Evolutionary conservation across 768 basidiomycete species (phyloP), one percentile per base, ranked within the genome.

Genomic region (Termitomyces sp.): DNA sequence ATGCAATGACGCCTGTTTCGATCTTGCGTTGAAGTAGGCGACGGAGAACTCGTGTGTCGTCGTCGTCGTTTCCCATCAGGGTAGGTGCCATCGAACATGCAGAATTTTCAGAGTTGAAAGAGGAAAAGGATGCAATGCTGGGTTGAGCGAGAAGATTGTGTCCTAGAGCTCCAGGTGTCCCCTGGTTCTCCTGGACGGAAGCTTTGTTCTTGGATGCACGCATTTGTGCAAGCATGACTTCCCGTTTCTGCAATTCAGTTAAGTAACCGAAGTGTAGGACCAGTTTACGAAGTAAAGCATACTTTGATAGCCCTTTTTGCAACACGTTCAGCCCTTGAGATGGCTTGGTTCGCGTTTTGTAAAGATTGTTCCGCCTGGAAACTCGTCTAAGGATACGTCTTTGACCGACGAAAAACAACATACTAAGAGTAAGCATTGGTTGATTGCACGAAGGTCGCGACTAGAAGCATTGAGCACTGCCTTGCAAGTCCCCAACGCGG

Each of bases 21-120:
- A 90, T 80, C 71, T 88, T 89, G 47, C 85, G 80, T 42, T 83
- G 69, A 22, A 90, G 64, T n/a, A 91, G 68, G 18, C 86, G 77
- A 14, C 86, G 85, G 36, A 88, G 73, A 28, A 78, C 75, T 36
- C 80, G 79, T 12, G 76, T 79, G 59, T 90, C 89, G 49, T 88
- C 82, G 56, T 87, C 87, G 60, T 84, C 84, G 38, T 78, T 72
- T 48, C 80, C 80, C 1, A 77, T 78, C 3, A 81, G 62, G 0
- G 82, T 81, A 4, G 74, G 75, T 6, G 80, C 73, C 32, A 83
- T 66, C 3, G 86, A 83, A 49, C 72, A 65, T n/a, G 74, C 72
- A 8, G 78, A 80, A 9, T 71, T 66, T 9, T 70, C 68, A 3
- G 78, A 78, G 51, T 74, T 75, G 40, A 76, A 63, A 26, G 76